Evolutionary conservation across 2,329 filamentous ascomycete genomes (phyloP), one percentile per base, ranked within the genome.

Genomic region (Colletotrichum nymphaeae): DNA sequence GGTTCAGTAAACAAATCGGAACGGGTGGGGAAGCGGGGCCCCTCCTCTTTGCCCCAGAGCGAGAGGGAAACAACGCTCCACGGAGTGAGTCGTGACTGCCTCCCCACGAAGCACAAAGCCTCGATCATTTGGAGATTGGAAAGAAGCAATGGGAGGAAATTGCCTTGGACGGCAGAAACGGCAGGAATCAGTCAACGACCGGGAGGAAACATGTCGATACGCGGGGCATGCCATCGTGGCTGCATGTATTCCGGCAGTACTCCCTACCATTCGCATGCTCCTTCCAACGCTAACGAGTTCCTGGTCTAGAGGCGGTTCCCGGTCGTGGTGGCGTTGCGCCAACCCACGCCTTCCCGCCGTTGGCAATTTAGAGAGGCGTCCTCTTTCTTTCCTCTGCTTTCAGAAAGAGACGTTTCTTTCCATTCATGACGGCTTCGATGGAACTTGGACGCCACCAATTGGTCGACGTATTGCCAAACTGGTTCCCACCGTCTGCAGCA

Each of bases 161-260:
- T 60, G 57, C 35, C 28, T 26, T 14, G 32, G 28, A 22, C 52
- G 46, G 46, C 7, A 65, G 62, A 19, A 30, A 24, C 62, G 30
- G 6, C 9, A 35, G n/a, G 19, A 60, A 22, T 42, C 4, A 37
- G 60, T 35, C 30, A n/a, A 57, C 52, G 28, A 53, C 62, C 58
- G 35, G n/a, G 19, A 22, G 57, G 37, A 55, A 72, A 73, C 28
- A 66, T 65, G 42, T 32, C 7, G 22, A 14, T 16, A 7, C 49
- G 59, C 69, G 63, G 63, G 59, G 58, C 63, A 14, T 72, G 24
- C 35, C 16, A 49, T 58, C 1, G 52, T 63, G 67, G 67, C 62
- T 74, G 67, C 72, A 73, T 63, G 71, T 73, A 65, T 49, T 55
- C 46, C 67, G 60, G 55, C 24, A 66, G 71, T 70, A 70, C 60